These are phyloP conservation scores for Patellifolia procumbens DNA, from an alignment of 179 eudicot species.

Conservation along the genomic window DNA sequence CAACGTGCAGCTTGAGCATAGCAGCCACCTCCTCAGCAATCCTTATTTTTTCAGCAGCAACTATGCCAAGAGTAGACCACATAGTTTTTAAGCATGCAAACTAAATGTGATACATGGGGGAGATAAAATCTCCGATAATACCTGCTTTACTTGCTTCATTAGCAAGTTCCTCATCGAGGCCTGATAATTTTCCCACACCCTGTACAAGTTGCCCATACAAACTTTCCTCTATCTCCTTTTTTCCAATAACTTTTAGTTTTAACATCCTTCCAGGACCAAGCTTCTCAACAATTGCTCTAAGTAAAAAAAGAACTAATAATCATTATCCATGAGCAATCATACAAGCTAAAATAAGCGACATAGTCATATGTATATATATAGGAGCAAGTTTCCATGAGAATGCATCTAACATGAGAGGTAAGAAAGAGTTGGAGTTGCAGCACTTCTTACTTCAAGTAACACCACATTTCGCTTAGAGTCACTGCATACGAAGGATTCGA, in stretches of 20 bases:
- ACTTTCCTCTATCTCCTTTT: constrained; percentile 65
- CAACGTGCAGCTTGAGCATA: constrained; percentile 76
- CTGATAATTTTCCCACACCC: constrained; percentile 70
- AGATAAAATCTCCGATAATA: constrained; percentile 23
- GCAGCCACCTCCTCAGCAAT: constrained; percentile 96
- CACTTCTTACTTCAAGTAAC: no score
- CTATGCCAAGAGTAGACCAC: constrained; percentile 39
- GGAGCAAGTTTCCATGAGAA: neutral
- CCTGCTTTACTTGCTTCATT: constrained; percentile 86
- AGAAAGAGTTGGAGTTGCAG: no score
- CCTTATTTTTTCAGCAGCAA: constrained; percentile 82
- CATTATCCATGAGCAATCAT: neutral
- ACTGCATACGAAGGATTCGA: no score
- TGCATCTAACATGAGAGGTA: no score
- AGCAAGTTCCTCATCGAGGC: constrained; percentile 75
- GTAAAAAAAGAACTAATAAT: constrained; percentile 6
- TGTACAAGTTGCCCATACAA: constrained; percentile 72
- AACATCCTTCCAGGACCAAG: constrained; percentile 71
- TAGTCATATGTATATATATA: neutral
- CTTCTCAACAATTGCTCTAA: constrained; percentile 74
- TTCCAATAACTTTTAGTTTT: constrained; percentile 68
- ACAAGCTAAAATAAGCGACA: neutral
- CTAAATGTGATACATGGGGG: neutral
- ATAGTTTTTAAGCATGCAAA: constrained; percentile 19
- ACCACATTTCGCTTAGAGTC: no score